phyloP scores from a whole-genome alignment of 2,329 filamentous ascomycete genomes.

The Cryphonectria carpinicola region DNA sequence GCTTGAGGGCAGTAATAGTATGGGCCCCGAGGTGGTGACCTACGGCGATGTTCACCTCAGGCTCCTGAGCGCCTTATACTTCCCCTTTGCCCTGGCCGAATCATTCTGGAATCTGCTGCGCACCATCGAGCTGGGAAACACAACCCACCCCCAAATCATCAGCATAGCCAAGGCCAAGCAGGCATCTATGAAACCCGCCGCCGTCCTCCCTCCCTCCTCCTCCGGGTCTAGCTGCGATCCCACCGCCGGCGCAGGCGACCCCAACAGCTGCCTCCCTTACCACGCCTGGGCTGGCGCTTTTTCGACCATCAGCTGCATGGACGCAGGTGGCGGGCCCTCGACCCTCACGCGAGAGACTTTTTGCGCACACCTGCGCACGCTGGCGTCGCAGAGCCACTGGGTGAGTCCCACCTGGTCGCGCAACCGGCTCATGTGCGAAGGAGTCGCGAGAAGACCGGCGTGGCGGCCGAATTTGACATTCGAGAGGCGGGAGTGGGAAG shows the following conservation, averaged over 20 bases:
- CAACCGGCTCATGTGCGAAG: slow-evolving; percentile 14
- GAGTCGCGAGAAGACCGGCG: neutral
- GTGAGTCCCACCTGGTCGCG: slow-evolving; percentile 11
- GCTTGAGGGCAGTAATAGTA: neutral
- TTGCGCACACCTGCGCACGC: neutral
- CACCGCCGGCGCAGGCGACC: slow-evolving; percentile 7
- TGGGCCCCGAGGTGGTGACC: slow-evolving; percentile 10
- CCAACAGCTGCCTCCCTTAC: slow-evolving; percentile 9
- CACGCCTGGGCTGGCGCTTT: slow-evolving; percentile 8
- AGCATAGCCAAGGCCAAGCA: slow-evolving; percentile 7
- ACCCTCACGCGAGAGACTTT: slow-evolving; percentile 7
- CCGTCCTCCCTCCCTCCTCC: neutral
- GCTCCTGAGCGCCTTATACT: slow-evolving; percentile 10
- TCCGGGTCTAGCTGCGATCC: neutral
- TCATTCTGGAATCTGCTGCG: slow-evolving; percentile 3
- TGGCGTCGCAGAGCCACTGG: slow-evolving; percentile 9
- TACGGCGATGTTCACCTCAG: slow-evolving; percentile 7
- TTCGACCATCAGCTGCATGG: slow-evolving; percentile 10
- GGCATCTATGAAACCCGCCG: slow-evolving; percentile 5
- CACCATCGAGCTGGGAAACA: slow-evolving; percentile 4
- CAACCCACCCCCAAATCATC: neutral
- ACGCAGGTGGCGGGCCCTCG: slow-evolving; percentile 9
- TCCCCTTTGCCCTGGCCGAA: slow-evolving; percentile 11
- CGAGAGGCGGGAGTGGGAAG: slow-evolving; percentile 13
- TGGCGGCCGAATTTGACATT: slow-evolving; percentile 12